Evolutionary conservation across 768 basidiomycete genomes (phyloP).

Genomic region (Lactarius indigo): DNA sequence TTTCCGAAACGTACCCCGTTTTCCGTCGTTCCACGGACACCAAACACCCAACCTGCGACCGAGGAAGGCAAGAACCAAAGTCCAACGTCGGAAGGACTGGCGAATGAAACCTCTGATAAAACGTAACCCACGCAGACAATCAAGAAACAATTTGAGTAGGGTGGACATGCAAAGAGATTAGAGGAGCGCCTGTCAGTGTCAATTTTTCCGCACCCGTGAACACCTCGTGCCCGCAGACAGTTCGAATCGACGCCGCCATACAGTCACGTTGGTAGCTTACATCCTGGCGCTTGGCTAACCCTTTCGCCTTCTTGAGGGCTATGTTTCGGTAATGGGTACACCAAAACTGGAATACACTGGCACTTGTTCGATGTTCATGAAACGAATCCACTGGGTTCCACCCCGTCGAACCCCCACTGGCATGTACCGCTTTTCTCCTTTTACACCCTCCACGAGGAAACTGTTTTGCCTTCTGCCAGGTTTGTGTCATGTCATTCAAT

Average conservation of each 20-base stretch:
- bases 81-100: not conserved
- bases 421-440: no score
- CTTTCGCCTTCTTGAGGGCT: not conserved
- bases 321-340: not conserved
- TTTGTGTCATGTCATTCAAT: no score
- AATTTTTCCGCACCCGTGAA: not conserved
- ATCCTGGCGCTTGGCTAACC: not conserved
- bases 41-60: conserved; percentile 4
- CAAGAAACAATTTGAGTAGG: conserved; percentile 2
- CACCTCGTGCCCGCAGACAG: not conserved
- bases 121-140: conserved; percentile 3
- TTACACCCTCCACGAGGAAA: no score
- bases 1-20: not conserved
- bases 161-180: conserved; percentile 1
- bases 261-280: no score
- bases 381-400: no score
- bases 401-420: no score
- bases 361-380: no score
- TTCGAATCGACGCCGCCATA: not conserved
- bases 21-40: not conserved
- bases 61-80: conserved; percentile 1
- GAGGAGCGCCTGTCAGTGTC: not conserved
- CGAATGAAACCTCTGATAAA: not conserved
- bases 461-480: no score
- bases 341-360: not conserved